Percentiles rank a stretch among this genome's conserved stretches.
Conservation (phyloP, 2,329 filamentous ascomycete genomes). For the Xylaria sp. region DNA sequence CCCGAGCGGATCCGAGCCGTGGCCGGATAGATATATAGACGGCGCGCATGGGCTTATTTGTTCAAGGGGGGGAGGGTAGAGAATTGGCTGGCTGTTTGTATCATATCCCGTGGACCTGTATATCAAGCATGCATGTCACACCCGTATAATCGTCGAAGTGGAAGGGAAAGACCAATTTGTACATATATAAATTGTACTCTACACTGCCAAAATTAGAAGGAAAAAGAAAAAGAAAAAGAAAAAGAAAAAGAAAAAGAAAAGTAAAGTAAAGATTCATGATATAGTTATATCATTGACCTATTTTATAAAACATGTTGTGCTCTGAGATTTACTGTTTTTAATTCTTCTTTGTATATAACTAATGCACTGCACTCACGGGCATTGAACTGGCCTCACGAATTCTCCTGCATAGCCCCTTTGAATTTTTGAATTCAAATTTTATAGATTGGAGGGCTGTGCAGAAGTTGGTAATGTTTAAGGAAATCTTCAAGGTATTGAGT, state of each 20-base stretch:
- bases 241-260: no score
- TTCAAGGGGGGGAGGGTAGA: background rate
- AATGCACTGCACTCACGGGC: no score
- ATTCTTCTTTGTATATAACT: no score
- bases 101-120: slow-evolving; percentile 20
- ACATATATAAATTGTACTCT: slow-evolving; percentile 29
- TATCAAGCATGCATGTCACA: background rate
- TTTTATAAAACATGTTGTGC: background rate
- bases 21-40: background rate
- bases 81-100: slow-evolving; percentile 18
- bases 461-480: no score
- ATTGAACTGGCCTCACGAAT: no score
- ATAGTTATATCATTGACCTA: background rate
- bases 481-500: background rate
- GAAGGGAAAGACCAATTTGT: slow-evolving; percentile 5
- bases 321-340: no score
- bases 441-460: no score
- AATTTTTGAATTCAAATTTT: no score
- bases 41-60: background rate
- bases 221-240: no score
- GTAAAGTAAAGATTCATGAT: background rate
- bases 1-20: no score
- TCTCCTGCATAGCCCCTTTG: no score
- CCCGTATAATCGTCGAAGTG: background rate
- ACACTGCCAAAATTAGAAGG: background rate